These are phyloP conservation scores for Penicillium cataractarum DNA, from an alignment of 495 filamentous ascomycete species.

Conservation along the genomic window DNA sequence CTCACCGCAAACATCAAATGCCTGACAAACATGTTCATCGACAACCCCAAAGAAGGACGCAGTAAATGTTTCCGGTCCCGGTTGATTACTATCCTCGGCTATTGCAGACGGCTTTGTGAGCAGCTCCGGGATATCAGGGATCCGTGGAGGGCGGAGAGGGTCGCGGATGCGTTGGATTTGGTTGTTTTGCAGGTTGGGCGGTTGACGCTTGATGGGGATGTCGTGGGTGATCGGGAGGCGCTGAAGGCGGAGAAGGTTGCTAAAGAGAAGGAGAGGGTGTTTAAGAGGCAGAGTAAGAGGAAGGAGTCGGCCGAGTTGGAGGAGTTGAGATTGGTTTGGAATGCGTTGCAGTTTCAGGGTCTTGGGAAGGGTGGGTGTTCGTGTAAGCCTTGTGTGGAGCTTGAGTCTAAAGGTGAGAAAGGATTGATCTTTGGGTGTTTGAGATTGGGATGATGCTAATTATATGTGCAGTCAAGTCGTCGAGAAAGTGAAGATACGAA, in stretches of 20 bases:
- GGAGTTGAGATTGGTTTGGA: not conserved
- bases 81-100: not conserved
- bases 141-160: not conserved
- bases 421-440: not conserved
- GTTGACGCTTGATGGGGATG: not conserved
- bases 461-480: not conserved
- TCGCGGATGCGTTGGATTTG: not conserved
- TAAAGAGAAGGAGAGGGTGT: not conserved
- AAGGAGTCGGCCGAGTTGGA: not conserved
- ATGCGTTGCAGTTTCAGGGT: conserved; percentile 3
- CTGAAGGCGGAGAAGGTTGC: not conserved
- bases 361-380: not conserved
- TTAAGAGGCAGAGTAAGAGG: not conserved
- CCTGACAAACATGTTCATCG: not conserved
- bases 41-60: not conserved
- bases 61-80: not conserved
- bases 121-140: not conserved
- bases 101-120: not conserved
- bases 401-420: not conserved
- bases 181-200: conserved; percentile 1
- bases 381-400: not conserved
- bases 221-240: not conserved
- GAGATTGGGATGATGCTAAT: not conserved
- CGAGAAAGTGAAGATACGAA: not conserved
- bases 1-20: not conserved